Conservation (phyloP, 345 rosid species). For the Conringia planisiliqua region DNA sequence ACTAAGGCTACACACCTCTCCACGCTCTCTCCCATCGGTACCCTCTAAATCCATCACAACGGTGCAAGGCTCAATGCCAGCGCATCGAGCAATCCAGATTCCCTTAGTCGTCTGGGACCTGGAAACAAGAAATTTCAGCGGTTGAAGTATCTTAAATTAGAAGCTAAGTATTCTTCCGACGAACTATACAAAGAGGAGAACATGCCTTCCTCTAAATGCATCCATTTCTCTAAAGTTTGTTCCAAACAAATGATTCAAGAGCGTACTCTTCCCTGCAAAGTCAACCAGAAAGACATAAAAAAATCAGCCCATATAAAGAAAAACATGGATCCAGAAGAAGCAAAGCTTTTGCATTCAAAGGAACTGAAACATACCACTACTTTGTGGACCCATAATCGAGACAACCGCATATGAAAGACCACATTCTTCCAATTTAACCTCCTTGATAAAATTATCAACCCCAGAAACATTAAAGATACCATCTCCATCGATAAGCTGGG, state of each 20-base stretch:
- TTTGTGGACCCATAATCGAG: slow-evolving; percentile 99
- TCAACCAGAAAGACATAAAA: slow-evolving; percentile 21
- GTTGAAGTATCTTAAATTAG: slow-evolving; percentile 3
- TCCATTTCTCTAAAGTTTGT: slow-evolving; percentile 99
- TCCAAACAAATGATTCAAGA: slow-evolving; percentile 78
- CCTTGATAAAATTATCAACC: slow-evolving; percentile 69
- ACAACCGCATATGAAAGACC: slow-evolving; percentile 95
- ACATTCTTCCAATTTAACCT: slow-evolving; percentile 68
- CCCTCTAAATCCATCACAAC: slow-evolving; percentile 99
- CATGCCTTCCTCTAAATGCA: slow-evolving; percentile 95
- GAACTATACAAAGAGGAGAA: slow-evolving; percentile 11
- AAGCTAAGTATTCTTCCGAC: slow-evolving; percentile 1
- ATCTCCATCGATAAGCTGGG: slow-evolving; percentile 95
- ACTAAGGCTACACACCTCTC: slow-evolving; percentile 59
- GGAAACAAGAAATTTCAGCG: slow-evolving; percentile 17
- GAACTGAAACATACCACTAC: slow-evolving; percentile 74
- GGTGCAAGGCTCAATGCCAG: slow-evolving; percentile 91
- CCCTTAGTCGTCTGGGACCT: slow-evolving; percentile 99
- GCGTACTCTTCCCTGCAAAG: slow-evolving; percentile 90
- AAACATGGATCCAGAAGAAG: slow-evolving; percentile 1
- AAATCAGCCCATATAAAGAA: background rate
- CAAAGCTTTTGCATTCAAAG: background rate
- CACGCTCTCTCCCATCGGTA: slow-evolving; percentile 99
- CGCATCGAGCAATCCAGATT: slow-evolving; percentile 88
- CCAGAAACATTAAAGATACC: slow-evolving; percentile 70